These are phyloP conservation scores for Stachybotrys echinatus DNA, from an alignment of 2,329 filamentous ascomycete genomes.

Conservation along the genomic window DNA sequence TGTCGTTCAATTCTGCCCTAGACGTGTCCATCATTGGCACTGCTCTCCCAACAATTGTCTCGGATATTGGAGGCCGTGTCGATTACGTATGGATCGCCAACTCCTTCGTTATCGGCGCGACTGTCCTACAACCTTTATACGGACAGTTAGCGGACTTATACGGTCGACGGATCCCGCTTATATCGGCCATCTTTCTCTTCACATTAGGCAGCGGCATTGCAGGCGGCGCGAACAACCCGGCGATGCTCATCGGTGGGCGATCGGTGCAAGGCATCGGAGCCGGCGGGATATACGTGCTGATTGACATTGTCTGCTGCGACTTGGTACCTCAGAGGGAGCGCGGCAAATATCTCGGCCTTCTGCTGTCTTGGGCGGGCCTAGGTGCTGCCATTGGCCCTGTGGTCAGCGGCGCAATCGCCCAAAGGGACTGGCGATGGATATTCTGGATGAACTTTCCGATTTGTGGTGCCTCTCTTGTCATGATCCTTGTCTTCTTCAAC, in stretches of 20 bases:
- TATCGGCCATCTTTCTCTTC: neutral
- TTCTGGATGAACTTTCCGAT: neutral
- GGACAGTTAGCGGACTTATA: neutral
- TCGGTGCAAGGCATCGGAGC: neutral
- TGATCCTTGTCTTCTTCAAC: neutral
- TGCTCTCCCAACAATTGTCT: conserved; percentile 7
- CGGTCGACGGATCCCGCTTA: neutral
- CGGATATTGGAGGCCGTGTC: conserved; percentile 4
- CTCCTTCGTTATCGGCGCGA: conserved; percentile 17
- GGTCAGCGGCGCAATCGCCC: neutral
- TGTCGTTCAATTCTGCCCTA: conserved; percentile 6
- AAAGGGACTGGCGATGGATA: neutral
- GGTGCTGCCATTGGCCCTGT: neutral
- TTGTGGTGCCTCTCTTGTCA: neutral
- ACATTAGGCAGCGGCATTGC: neutral
- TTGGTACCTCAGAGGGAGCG: neutral
- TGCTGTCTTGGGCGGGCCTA: neutral
- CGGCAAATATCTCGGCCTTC: neutral
- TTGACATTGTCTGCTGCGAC: neutral
- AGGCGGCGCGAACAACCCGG: neutral
- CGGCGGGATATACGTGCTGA: neutral
- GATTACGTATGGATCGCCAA: conserved; percentile 23
- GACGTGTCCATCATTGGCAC: conserved; percentile 10
- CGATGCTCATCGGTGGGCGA: neutral
- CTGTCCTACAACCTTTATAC: neutral